A percentile compares a stretch with the other conserved stretches of the same genome.
Conservation (phyloP, 495 filamentous ascomycete genomes). For the Aspergillus bridgeri region DNA sequence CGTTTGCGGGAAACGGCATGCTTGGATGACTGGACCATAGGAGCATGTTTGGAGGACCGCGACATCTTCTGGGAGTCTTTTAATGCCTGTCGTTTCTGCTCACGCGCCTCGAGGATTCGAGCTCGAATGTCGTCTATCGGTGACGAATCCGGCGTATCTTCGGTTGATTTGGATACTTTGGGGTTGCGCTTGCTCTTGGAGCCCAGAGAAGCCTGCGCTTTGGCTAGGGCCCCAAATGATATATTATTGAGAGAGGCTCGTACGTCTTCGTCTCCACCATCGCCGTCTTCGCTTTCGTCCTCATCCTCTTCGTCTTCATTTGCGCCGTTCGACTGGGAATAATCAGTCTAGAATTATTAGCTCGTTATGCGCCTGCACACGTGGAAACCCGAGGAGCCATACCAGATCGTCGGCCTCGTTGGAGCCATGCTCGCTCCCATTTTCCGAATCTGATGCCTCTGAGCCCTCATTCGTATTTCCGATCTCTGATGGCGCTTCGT, state of each 20-base stretch:
- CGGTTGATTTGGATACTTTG: conserved; percentile 10
- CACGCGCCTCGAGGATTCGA: conserved; percentile 42
- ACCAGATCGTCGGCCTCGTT: not conserved
- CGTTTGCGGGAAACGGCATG: conserved; percentile 76
- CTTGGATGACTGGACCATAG: conserved; percentile 74
- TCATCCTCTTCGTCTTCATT: conserved; percentile 24
- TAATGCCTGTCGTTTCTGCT: conserved; percentile 36
- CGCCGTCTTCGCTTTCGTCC: conserved; percentile 15
- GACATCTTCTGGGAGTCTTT: conserved; percentile 34
- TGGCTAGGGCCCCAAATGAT: conserved; percentile 83
- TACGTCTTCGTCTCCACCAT: conserved; percentile 37
- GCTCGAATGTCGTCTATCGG: conserved; percentile 39
- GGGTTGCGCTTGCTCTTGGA: conserved; percentile 33
- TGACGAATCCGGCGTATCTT: conserved; percentile 18
- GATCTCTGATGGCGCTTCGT: conserved; percentile 22
- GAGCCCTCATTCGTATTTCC: conserved; percentile 21
- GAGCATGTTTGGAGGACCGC: conserved; percentile 85
- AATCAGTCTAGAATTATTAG: conserved; percentile 15
- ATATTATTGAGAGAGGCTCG: conserved; percentile 48
- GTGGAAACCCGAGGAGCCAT: not conserved
- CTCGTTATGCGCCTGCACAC: not conserved
- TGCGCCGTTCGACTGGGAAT: conserved; percentile 27
- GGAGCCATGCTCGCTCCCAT: conserved; percentile 1
- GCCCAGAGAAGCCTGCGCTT: conserved; percentile 70
- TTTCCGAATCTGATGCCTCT: conserved; percentile 25